Evolutionary conservation across 2,329 filamentous ascomycete species (phyloP), one percentile per base, ranked within the genome.

Genomic region (Scedosporium apiospermum): DNA sequence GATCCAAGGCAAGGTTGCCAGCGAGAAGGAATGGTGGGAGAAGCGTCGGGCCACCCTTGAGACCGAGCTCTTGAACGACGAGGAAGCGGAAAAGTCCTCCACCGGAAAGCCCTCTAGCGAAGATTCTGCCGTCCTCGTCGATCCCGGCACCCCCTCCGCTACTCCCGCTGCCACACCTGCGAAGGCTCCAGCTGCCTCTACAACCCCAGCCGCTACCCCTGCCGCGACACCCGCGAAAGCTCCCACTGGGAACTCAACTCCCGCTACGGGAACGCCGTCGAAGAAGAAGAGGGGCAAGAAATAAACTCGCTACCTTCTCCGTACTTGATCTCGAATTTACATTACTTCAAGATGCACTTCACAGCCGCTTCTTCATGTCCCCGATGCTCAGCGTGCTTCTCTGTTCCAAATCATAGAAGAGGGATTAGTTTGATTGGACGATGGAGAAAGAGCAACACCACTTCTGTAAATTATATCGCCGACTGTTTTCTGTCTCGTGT

Each of bases 1-100:
- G 65, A 86, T 96, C 64, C 87, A 93, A 69, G 77, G 80, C 30
- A 88, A 90, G 70, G 79, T 86, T 1, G 81, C 83, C 9, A 79
- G 85, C 49, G 95, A 98, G 77, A 90, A 89, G 77, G 82, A 88
- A 71, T 96, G 92, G 91, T 99, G 95, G 95, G 90, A 91, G 73
- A 90, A 90, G 80, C 89, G 89, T 72, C 85, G 87, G 68, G 82
- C 85, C 57, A 82, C 82, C 65, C 92, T 96, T 67, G 82, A 89
- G 73, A 81, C 84, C 61, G 88, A 87, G 14, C 92, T 95, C 69
- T 88, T 96, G 84, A 91, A 89, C 62, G 82, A 83, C 65, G 81
- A 83, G 65, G 76, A 79, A 67, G 74, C 71, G 57, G 74, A 77
- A 14, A 73, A 73, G 65, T 73, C 69, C 66, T 73, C 65, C 65